Evolutionary conservation across 805 yeast species (phyloP).

Genomic region (Wickerhamomyces ciferrii): DNA sequence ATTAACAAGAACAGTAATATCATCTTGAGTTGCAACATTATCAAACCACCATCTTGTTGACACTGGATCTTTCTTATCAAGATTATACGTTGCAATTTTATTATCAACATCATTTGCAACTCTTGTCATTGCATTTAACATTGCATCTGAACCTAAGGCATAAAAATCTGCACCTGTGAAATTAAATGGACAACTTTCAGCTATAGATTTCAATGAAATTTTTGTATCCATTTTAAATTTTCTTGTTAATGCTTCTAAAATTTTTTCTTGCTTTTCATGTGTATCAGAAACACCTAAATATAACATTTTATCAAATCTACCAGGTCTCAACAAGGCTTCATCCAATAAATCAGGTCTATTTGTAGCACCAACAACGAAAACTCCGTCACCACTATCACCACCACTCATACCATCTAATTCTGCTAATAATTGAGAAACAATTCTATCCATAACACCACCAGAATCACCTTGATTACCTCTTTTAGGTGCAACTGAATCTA

Average conservation of each 20-base stretch:
- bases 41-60: conserved; percentile 91
- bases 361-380: conserved; percentile 98
- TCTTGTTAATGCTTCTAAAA: conserved; percentile 82
- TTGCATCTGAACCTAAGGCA: conserved; percentile 92
- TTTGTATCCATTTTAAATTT: conserved; percentile 61
- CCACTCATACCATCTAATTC: conserved; percentile 96
- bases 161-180: conserved; percentile 98
- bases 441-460: conserved; percentile 98
- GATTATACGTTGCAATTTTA: conserved; percentile 52
- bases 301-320: conserved; percentile 92
- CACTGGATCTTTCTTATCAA: conserved; percentile 35
- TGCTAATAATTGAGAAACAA: conserved; percentile 90
- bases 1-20: conserved; percentile 62
- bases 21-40: conserved; percentile 61
- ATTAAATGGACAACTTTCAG: conserved; percentile 76
- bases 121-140: conserved; percentile 94
- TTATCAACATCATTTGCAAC: conserved; percentile 72
- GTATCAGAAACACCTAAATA: conserved; percentile 93
- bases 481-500: conserved; percentile 97
- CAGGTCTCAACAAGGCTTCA: conserved; percentile 90
- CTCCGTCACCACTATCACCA: conserved; percentile 72
- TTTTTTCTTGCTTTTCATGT: conserved; percentile 79
- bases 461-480: conserved; percentile 99
- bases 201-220: conserved; percentile 55
- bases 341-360: conserved; percentile 94